A percentile compares a stretch with the other conserved stretches of the same genome.
phyloP scores from a whole-genome alignment of 2,329 filamentous ascomycete species.

The Nothophoma quercina region DNA sequence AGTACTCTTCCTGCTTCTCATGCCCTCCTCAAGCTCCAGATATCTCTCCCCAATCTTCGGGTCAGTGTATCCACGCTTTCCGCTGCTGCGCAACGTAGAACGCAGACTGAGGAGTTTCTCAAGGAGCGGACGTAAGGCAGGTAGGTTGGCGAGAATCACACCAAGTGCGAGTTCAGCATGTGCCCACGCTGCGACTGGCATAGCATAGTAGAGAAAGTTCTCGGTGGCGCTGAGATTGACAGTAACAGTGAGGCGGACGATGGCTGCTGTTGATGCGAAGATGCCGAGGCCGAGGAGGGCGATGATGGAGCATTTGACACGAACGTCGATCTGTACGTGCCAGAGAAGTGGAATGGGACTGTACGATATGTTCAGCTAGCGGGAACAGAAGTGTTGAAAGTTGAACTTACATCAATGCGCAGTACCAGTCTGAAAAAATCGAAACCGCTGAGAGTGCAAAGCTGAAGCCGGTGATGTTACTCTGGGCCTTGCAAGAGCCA shows the following conservation, averaged over 20 bases:
- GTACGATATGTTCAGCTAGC: background rate
- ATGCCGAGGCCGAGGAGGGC: slow-evolving; percentile 23
- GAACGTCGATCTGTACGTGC: slow-evolving; percentile 30
- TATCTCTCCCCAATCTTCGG: slow-evolving; percentile 14
- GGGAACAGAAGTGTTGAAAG: no score
- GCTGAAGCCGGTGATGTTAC: slow-evolving; percentile 22
- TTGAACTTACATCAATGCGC: slow-evolving; percentile 37
- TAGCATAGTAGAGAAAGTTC: slow-evolving; percentile 21
- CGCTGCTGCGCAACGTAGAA: slow-evolving; percentile 10
- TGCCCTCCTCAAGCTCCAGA: slow-evolving; percentile 14
- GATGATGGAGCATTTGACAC: slow-evolving; percentile 29
- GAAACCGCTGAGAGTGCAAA: slow-evolving; percentile 41
- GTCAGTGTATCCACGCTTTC: slow-evolving; percentile 14
- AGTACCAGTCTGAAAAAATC: slow-evolving; percentile 47
- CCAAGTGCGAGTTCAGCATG: slow-evolving; percentile 19
- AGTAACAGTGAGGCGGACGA: slow-evolving; percentile 48
- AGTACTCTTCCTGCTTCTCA: background rate
- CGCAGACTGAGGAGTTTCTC: slow-evolving; percentile 20
- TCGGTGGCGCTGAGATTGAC: slow-evolving; percentile 34
- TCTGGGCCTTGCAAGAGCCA: slow-evolving; percentile 17
- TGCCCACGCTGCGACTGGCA: slow-evolving; percentile 24
- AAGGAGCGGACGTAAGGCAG: slow-evolving; percentile 21
- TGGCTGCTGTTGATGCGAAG: slow-evolving; percentile 34
- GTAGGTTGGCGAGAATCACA: slow-evolving; percentile 22
- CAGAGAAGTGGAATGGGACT: slow-evolving; percentile 31